phyloP scores from a whole-genome alignment of 306 rosid genomes.

The Medicago arabica region DNA sequence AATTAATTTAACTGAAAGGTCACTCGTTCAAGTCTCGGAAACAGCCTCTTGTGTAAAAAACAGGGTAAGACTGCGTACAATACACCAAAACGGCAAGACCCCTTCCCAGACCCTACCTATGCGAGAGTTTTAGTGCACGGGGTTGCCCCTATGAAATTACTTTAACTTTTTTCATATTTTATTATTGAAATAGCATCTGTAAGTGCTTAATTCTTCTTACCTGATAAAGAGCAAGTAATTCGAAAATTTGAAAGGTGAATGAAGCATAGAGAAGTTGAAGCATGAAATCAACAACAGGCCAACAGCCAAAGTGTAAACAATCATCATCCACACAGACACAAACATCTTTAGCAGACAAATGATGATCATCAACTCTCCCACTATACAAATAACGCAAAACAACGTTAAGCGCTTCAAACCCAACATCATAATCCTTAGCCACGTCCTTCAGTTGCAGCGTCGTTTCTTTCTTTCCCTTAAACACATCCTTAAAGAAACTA shows the following conservation, averaged over 20 bases:
- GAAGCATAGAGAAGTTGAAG: conserved; percentile 57
- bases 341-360: conserved; percentile 20
- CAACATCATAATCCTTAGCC: conserved; percentile 59
- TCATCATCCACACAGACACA: conserved; percentile 63
- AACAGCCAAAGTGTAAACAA: conserved; percentile 62
- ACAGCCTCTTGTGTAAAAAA: no score
- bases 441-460: conserved; percentile 51
- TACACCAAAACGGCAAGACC: no score
- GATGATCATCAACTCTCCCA: not conserved
- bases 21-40: no score
- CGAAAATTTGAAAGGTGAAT: conserved; percentile 51
- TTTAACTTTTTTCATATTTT: no score
- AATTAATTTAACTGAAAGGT: no score
- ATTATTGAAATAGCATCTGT: no score
- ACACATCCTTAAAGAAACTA: conserved; percentile 49
- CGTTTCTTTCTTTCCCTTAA: conserved; percentile 12
- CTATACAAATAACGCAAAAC: conserved; percentile 65
- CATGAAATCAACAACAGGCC: conserved; percentile 63
- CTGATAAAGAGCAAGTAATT: conserved; percentile 62
- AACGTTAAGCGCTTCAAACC: conserved; percentile 46
- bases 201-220: conserved; percentile 2
- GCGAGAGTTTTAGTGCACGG: no score
- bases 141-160: no score
- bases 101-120: no score
- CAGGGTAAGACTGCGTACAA: no score